Evolutionary conservation across 2,329 filamentous ascomycete genomes (phyloP).

Genomic region (Penicillium paneum): DNA sequence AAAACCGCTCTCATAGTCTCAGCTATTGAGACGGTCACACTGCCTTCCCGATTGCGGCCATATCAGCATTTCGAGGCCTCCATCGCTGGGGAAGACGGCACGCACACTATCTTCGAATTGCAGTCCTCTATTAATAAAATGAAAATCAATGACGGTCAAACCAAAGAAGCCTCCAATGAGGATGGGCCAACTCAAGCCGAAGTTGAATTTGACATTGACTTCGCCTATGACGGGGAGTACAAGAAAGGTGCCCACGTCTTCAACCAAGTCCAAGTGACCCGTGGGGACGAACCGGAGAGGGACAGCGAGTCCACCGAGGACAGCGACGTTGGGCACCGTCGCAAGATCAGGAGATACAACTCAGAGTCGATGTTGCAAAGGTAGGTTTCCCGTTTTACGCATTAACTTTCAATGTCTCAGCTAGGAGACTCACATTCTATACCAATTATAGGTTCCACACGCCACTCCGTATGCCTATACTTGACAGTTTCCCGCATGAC

Average conservation of each 20-base stretch:
- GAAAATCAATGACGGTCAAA: constrained; percentile 14
- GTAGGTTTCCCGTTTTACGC: constrained; percentile 18
- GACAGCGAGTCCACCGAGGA: constrained; percentile 12
- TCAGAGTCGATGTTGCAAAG: constrained; percentile 36
- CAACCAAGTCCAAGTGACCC: constrained; percentile 35
- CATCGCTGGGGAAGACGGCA: constrained; percentile 61
- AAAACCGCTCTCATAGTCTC: constrained; percentile 71
- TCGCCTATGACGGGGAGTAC: constrained; percentile 32
- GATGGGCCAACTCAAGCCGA: constrained; percentile 19
- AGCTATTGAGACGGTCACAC: constrained; percentile 72
- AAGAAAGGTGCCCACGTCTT: constrained; percentile 32
- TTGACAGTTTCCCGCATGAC: constrained; percentile 75
- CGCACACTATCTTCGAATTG: constrained; percentile 72
- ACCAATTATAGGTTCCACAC: constrained; percentile 34
- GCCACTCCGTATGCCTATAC: constrained; percentile 65
- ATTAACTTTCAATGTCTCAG: constrained; percentile 9
- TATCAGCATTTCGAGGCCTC: constrained; percentile 39
- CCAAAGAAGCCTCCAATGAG: constrained; percentile 6
- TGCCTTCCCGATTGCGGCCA: constrained; percentile 62
- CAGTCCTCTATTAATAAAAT: constrained; percentile 59
- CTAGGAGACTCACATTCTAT: background rate
- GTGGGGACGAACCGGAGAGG: constrained; percentile 22
- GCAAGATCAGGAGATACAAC: constrained; percentile 33
- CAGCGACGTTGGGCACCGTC: constrained; percentile 26
- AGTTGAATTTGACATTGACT: constrained; percentile 39